These are phyloP conservation scores for Pelargonium australe DNA, from an alignment of 441 rosid genomes.

Conservation along the genomic window DNA sequence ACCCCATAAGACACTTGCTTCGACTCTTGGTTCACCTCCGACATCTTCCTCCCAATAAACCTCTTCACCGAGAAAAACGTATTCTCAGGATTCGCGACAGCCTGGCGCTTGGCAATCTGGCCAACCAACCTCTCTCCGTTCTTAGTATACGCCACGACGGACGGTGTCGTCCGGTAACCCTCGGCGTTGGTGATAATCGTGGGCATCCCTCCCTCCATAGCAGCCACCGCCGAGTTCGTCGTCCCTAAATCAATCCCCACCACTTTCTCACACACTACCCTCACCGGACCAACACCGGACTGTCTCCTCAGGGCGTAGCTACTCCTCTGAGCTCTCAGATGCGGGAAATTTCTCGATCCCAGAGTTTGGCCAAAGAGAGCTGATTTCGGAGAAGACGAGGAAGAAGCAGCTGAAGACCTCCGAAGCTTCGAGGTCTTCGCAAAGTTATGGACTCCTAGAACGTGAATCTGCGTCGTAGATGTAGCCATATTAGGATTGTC, in stretches of 20 bases:
- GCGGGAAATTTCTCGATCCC: too few relatives aligned
- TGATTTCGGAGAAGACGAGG: too few relatives aligned
- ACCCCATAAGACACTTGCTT: slow-evolving; percentile 89
- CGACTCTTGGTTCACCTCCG: slow-evolving; percentile 83
- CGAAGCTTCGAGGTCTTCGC: too few relatives aligned
- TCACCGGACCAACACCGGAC: too few relatives aligned
- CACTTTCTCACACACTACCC: slow-evolving; percentile 29
- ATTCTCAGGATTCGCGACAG: slow-evolving; percentile 86
- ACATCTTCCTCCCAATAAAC: slow-evolving; percentile 94
- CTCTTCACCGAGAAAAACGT: slow-evolving; percentile 94
- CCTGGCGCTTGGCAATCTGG: slow-evolving; percentile 90
- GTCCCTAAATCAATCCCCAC: slow-evolving; percentile 75
- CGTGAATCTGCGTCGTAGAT: too few relatives aligned
- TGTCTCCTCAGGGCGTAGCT: too few relatives aligned
- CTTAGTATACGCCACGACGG: slow-evolving; percentile 87
- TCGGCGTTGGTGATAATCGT: slow-evolving; percentile 86
- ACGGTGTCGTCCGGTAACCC: slow-evolving; percentile 90
- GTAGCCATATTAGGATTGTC: too few relatives aligned
- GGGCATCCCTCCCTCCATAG: slow-evolving; percentile 95
- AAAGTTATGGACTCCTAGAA: too few relatives aligned
- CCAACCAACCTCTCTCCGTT: slow-evolving; percentile 82
- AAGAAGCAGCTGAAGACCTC: too few relatives aligned
- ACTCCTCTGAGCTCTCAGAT: too few relatives aligned
- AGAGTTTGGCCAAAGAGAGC: too few relatives aligned
- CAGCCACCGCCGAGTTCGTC: slow-evolving; percentile 86